Conservation (phyloP, 163 green algal species). For the Volvox carteri region DNA sequence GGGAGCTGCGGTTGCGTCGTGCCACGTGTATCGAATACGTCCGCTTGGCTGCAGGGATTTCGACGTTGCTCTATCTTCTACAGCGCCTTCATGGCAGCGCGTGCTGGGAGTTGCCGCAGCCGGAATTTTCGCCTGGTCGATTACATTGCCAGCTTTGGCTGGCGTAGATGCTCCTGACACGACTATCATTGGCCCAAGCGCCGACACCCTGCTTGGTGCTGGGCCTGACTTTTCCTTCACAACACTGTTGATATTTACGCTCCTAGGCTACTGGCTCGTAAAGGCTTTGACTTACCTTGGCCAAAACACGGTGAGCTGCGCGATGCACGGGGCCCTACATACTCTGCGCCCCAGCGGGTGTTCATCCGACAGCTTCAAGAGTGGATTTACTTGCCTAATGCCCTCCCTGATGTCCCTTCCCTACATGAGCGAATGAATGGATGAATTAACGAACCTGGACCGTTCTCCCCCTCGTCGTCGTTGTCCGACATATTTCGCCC, state of each 20-base stretch:
- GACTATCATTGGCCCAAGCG: not conserved
- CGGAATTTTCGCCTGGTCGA: not conserved
- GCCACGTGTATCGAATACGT: not conserved
- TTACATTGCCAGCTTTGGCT: not conserved
- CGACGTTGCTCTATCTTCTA: not conserved
- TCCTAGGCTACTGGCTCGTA: conserved; percentile 26
- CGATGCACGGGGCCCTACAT: too few relatives aligned
- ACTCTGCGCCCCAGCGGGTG: too few relatives aligned
- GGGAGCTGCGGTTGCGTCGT: not conserved
- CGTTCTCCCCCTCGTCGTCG: too few relatives aligned
- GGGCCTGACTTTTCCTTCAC: conserved; percentile 41
- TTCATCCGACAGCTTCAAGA: too few relatives aligned
- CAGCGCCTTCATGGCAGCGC: not conserved
- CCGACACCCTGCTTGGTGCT: conserved; percentile 1
- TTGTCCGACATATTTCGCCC: too few relatives aligned
- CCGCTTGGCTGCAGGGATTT: not conserved
- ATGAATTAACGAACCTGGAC: too few relatives aligned
- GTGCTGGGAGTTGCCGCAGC: not conserved
- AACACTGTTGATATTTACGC: conserved; percentile 25
- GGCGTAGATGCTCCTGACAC: not conserved
- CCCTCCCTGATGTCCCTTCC: too few relatives aligned
- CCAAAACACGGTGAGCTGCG: conserved; percentile 6
- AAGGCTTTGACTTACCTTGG: conserved; percentile 5
- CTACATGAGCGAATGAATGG: too few relatives aligned
- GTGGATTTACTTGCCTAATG: too few relatives aligned